Conservation (phyloP, 2,329 filamentous ascomycete genomes). For the Westerdykella aurantiaca region DNA sequence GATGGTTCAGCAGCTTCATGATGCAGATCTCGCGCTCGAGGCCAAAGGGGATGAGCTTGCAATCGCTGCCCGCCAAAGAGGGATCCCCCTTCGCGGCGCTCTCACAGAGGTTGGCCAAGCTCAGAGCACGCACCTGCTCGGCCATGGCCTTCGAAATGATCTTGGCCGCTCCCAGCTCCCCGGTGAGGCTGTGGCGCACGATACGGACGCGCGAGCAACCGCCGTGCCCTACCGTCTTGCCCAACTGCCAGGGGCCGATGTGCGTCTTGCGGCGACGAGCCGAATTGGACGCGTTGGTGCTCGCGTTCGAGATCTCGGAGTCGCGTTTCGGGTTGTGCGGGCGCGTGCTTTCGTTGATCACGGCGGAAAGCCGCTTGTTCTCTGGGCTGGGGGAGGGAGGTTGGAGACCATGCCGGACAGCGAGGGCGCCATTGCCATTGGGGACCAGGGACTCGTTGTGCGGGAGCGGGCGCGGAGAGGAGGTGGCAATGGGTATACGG, state of each 20-base stretch:
- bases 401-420: constrained; percentile 32
- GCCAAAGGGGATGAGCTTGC: constrained; percentile 70
- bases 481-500: constrained; percentile 5
- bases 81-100: constrained; percentile 56
- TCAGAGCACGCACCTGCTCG: constrained; percentile 75
- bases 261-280: constrained; percentile 59
- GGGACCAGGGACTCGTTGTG: constrained; percentile 43
- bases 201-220: constrained; percentile 83
- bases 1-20: constrained; percentile 92
- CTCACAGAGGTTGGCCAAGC: constrained; percentile 74
- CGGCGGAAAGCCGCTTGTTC: constrained; percentile 51
- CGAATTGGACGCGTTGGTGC: constrained; percentile 48
- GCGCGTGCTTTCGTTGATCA: constrained; percentile 43
- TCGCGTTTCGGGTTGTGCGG: constrained; percentile 46
- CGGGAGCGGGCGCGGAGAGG: constrained; percentile 25
- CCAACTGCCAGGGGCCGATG: constrained; percentile 90
- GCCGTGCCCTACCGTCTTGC: constrained; percentile 81
- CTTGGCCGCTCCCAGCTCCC: constrained; percentile 85
- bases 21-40: constrained; percentile 95
- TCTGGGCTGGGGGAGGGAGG: constrained; percentile 30
- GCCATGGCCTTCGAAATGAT: constrained; percentile 81
- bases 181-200: constrained; percentile 72
- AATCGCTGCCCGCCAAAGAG: constrained; percentile 46
- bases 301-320: constrained; percentile 51
- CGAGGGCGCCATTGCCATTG: constrained; percentile 37